phyloP scores from a whole-genome alignment of 139 green algal species.

The Ettlia oleoabundans region DNA sequence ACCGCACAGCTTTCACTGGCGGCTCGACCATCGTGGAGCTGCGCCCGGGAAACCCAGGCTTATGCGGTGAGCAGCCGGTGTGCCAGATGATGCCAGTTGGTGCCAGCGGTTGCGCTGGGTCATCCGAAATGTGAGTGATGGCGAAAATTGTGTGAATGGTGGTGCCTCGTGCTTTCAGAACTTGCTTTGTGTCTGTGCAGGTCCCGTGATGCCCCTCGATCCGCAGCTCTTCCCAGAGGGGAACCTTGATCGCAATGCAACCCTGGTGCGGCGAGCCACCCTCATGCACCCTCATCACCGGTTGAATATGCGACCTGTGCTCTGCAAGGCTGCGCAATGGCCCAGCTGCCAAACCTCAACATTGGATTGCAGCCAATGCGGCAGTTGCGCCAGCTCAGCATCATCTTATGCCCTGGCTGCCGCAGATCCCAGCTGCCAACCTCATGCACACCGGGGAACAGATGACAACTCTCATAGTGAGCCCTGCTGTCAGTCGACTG shows the following conservation, averaged over 20 bases:
- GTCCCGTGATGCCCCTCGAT: slow-evolving; percentile 16
- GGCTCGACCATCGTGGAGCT: neutral
- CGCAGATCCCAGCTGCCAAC: slow-evolving; percentile 18
- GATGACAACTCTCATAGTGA: slow-evolving; percentile 15
- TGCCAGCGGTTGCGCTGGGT: neutral
- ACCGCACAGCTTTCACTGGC: neutral
- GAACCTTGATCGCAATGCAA: slow-evolving; percentile 3
- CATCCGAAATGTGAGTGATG: too few relatives aligned
- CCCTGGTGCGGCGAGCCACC: neutral
- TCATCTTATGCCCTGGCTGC: too few relatives aligned
- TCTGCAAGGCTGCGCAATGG: neutral
- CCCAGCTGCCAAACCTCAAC: too few relatives aligned
- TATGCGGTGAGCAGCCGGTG: slow-evolving; percentile 7
- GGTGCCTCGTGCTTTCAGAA: neutral
- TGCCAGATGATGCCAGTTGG: too few relatives aligned
- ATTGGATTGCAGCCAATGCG: too few relatives aligned
- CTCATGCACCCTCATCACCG: neutral
- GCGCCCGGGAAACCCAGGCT: neutral
- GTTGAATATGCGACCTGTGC: slow-evolving; percentile 1
- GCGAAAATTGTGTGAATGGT: neutral
- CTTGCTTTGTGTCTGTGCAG: neutral
- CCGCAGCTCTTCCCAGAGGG: slow-evolving; percentile 22
- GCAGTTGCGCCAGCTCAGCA: too few relatives aligned
- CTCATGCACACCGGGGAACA: neutral
- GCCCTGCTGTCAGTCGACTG: too few relatives aligned